A percentile compares a stretch with the other conserved stretches of the same genome.
phyloP scores from a whole-genome alignment of 257 asterid genomes.

The Solanum verrucosum region DNA sequence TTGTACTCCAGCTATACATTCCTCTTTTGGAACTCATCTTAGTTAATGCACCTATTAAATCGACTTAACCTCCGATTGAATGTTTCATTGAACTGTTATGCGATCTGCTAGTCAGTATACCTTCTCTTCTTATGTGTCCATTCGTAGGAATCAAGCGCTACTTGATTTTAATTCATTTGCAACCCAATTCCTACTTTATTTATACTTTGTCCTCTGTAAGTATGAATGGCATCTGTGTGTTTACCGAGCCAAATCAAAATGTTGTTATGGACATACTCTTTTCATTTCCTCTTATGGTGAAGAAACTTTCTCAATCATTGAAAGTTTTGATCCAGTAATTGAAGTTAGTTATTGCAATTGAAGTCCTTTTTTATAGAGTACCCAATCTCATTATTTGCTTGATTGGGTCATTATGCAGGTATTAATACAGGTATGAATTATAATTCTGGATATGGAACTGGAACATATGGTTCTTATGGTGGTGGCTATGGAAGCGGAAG shows the following conservation, averaged over 20 bases:
- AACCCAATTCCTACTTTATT: neutral
- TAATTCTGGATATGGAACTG: constrained; percentile 58
- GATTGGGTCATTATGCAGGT: constrained; percentile 28
- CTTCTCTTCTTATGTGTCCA: neutral
- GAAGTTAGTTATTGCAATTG: neutral
- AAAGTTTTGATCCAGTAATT: neutral
- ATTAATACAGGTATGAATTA: constrained; percentile 51
- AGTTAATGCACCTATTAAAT: neutral
- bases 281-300: neutral
- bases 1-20: neutral
- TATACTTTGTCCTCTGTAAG: neutral
- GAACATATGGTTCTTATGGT: constrained; percentile 18
- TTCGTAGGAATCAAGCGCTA: neutral
- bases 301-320: neutral
- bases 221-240: neutral
- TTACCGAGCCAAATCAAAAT: neutral
- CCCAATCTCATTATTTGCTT: constrained; percentile 5
- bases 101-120: neutral
- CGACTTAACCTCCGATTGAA: neutral
- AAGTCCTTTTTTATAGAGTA: neutral
- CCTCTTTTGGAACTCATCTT: neutral
- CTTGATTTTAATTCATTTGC: neutral
- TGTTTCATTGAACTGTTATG: neutral
- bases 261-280: neutral
- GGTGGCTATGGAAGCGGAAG: constrained; percentile 60